Evolutionary conservation across 306 rosid genomes (phyloP), one percentile per base, ranked within the genome.

Genomic region (Quillaja saponaria): DNA sequence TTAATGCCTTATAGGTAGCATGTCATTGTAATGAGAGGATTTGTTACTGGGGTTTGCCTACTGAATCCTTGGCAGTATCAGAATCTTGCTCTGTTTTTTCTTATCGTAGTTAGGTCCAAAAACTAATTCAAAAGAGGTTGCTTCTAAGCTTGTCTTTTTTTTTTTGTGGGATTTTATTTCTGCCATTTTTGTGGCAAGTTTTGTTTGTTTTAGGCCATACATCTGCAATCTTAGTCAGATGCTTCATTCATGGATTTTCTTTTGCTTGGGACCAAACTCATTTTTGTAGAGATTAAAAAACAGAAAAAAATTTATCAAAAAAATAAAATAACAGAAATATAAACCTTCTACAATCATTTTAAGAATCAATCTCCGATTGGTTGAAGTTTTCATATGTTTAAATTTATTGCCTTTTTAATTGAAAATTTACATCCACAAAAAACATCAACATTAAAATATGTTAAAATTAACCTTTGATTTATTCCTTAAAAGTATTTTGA

Each of bases 201-300:
- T 60, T 51, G 67, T 74, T 68, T 69, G 70, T 33, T 69, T 60
- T 25, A 8, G 58, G 60, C 18, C 37, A 7, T 25, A n/a, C 21
- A 56, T n/a, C n/a, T 25, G 12, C 56, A 25, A 25, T 57, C 54
- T 12, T 42, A 38, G 2, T 63, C 33, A 40, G 62, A 57, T 19
- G 68, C 74, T 79, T 74, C 61, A 28, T 31, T 13, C 53, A 45
- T 33, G 67, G 68, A 61, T 45, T 67, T 77, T 67, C 44, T 34
- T 46, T 76, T 55, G 63, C 72, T 56, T 67, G 42, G 55, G 31
- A 61, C 47, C 37, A 44, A 38, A 33, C 25, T 34, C 11, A 3
- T 19, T 71, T 62, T 45, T 40, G 55, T 52, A 44, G 65, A 49
- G 69, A 54, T 46, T 47, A 55, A n/a, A 76, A 9, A 48, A 34